Evolutionary conservation across 164 flowering plant species (phyloP), one percentile per base, ranked within the genome.

Genomic region (Liquidambar formosana): DNA sequence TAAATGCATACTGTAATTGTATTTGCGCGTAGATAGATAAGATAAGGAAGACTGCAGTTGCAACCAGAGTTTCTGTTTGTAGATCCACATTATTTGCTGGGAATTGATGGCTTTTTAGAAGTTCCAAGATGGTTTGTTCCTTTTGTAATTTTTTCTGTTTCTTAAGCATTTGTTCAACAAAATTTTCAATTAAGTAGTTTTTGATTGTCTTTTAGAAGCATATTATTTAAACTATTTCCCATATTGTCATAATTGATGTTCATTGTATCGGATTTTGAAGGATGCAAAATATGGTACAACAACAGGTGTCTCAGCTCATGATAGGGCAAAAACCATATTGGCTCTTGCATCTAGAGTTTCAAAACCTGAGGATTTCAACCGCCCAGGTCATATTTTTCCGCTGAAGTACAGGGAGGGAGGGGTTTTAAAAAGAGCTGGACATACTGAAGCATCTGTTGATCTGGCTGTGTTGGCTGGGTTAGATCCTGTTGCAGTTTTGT

Each of bases 371-470:
- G 97, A 91, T 80, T 94, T 94, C 78, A 92, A 88, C 69, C 90
- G 98, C 19, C 97, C 98, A 0, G 97, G 97, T 19, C 98, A 94
- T 75, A 89, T 94, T 23, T 94, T 92, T 73, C 98, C 98, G 56
- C 64, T 94, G 73, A 92, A 77, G 82, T 94, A 91, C 80, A 81
- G 93, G 63, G 97, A 89, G 64, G 98, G 98, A 26, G 98, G 97
- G 69, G 98, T 94, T 67, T 60, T 94, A 27, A 94, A 94, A 82
- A 82, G 97, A 79, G 98, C 98, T 81, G 97, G 98, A 21, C 97
- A 94, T 67, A 91, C 98, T 22, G 98, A 94, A 84, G 98, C 97
- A 67, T 85, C 98, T 59, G 97, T 89, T 43, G 98, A 92, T 82
- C 96, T 94, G 63, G 77, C 97, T 16, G 60, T 84, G 75, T 76